Conservation (phyloP, 768 basidiomycete genomes). For the Terana coerulea region DNA sequence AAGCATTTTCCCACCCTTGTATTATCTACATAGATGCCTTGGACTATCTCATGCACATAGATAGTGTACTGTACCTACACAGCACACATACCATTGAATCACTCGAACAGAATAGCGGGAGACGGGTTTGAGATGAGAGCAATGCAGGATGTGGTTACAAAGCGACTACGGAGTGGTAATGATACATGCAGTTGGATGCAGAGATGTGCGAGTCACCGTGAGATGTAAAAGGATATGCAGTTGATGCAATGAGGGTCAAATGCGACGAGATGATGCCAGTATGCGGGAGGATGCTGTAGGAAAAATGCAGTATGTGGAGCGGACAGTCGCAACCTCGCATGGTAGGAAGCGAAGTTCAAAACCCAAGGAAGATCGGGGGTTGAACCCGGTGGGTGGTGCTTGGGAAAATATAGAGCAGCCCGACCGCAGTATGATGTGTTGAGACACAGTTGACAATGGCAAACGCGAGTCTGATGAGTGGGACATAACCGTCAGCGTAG, state of each 20-base stretch:
- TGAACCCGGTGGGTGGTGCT: constrained; percentile 65
- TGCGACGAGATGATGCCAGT: constrained; percentile 9
- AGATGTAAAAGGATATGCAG: constrained; percentile 8
- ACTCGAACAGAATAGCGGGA: too few species aligned
- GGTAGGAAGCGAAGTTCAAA: constrained; percentile 5
- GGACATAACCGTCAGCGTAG: too few species aligned
- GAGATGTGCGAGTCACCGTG: constrained; percentile 4
- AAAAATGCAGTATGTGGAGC: not conserved
- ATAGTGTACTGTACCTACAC: too few species aligned
- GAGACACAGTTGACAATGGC: constrained; percentile 10
- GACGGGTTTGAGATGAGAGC: too few species aligned
- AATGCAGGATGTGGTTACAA: constrained; percentile 1
- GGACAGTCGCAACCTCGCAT: constrained; percentile 1
- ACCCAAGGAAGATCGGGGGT: constrained; percentile 51
- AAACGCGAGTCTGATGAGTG: too few species aligned
- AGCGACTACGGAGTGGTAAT: not conserved
- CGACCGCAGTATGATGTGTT: constrained; percentile 24
- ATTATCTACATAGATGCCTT: too few species aligned
- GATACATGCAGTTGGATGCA: constrained; percentile 20
- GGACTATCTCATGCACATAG: too few species aligned
- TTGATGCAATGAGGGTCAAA: constrained; percentile 45
- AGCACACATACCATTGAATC: too few species aligned
- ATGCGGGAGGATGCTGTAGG: not conserved
- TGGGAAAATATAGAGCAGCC: constrained; percentile 31
- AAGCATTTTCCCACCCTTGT: too few species aligned